phyloP scores from a whole-genome alignment of 495 filamentous ascomycete genomes.

The Trichoderma gamsii region DNA sequence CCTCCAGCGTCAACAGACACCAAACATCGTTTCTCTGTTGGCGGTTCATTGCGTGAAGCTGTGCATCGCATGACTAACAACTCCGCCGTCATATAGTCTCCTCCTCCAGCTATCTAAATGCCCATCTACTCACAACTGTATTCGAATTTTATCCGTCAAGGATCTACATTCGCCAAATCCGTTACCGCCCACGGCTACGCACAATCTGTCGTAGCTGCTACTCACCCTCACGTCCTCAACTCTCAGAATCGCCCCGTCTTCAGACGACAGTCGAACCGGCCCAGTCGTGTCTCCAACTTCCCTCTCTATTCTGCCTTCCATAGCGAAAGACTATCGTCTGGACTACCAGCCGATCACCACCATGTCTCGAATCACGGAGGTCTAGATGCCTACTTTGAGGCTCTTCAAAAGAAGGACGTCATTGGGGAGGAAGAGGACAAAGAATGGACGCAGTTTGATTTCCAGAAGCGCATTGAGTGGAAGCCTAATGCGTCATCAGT shows the following conservation, averaged over 20 bases:
- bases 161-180: conserved; percentile 71
- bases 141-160: conserved; percentile 91
- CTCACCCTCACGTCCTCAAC: conserved; percentile 77
- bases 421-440: conserved; percentile 50
- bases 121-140: conserved; percentile 54
- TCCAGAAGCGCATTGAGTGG: conserved; percentile 80
- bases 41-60: neutral
- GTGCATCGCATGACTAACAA: conserved; percentile 8
- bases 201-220: conserved; percentile 92
- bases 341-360: conserved; percentile 34
- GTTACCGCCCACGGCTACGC: conserved; percentile 89
- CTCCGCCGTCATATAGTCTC: conserved; percentile 25
- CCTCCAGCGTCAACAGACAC: too few relatives aligned
- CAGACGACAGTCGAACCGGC: conserved; percentile 39
- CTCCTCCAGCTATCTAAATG: conserved; percentile 52
- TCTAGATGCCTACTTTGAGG: conserved; percentile 82
- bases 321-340: conserved; percentile 29
- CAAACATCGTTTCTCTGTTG: neutral
- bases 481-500: conserved; percentile 52
- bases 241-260: conserved; percentile 55
- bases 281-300: conserved; percentile 53
- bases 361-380: conserved; percentile 43
- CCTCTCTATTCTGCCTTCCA: conserved; percentile 76
- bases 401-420: conserved; percentile 73
- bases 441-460: conserved; percentile 89